Evolutionary conservation across 169 alveolate species (phyloP).

Genomic region (Toxoplasma gondii): DNA sequence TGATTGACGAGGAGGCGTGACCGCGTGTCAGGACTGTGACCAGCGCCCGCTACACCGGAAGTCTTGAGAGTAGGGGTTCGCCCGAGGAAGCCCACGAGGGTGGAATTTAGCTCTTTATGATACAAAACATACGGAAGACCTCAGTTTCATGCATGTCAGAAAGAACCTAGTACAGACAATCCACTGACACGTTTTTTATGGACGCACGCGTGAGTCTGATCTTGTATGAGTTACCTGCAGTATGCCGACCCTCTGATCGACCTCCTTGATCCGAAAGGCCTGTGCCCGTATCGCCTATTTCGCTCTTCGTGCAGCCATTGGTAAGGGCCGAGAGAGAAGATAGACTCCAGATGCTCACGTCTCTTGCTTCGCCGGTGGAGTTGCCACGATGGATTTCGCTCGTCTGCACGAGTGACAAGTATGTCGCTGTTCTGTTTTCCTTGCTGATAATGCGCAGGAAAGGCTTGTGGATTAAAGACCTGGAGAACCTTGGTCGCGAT

Average conservation of each 20-base stretch:
- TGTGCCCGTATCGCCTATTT: slow-evolving; percentile 80
- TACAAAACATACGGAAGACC: no score
- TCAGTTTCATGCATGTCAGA: no score
- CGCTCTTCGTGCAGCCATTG: slow-evolving; percentile 82
- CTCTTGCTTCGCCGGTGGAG: neutral
- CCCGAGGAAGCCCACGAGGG: no score
- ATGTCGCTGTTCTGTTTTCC: no score
- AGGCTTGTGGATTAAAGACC: slow-evolving; percentile 87
- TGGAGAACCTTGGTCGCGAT: slow-evolving; percentile 86
- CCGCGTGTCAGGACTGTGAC: no score
- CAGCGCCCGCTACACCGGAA: no score
- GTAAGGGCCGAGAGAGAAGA: slow-evolving; percentile 35
- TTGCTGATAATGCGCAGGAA: slow-evolving; percentile 62
- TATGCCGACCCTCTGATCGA: slow-evolving; percentile 88
- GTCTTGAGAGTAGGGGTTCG: no score
- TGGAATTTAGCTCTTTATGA: no score
- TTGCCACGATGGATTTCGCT: neutral
- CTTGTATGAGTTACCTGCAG: slow-evolving; percentile 37
- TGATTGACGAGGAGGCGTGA: no score
- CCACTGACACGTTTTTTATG: no score
- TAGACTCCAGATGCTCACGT: neutral
- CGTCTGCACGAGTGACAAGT: no score
- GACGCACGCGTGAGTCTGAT: neutral
- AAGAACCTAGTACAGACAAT: no score
- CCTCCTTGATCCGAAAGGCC: slow-evolving; percentile 75